Evolutionary conservation across 2,329 filamentous ascomycete genomes (phyloP).

Genomic region (Fusarium setosum): DNA sequence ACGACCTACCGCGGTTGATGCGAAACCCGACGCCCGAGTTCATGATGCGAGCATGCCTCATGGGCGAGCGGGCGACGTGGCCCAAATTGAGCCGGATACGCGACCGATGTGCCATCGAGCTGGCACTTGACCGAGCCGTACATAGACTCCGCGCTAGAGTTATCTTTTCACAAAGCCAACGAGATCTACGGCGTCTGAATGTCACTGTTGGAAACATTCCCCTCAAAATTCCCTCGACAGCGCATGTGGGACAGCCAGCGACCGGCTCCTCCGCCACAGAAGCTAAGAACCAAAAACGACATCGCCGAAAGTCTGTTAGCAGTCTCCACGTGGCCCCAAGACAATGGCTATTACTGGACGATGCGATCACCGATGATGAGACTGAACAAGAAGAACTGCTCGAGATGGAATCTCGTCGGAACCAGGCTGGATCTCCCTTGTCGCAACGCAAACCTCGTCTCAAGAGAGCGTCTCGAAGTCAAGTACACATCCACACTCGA

Average conservation of each 20-base stretch:
- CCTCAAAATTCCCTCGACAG: constrained; percentile 31
- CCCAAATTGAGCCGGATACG: constrained; percentile 86
- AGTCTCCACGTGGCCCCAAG: constrained; percentile 56
- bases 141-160: constrained; percentile 75
- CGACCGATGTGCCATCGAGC: constrained; percentile 88
- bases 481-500: constrained; percentile 46
- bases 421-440: constrained; percentile 38
- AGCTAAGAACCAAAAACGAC: constrained; percentile 48
- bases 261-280: constrained; percentile 36
- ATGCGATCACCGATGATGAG: constrained; percentile 56
- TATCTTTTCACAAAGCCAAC: constrained; percentile 75
- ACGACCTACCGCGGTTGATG: constrained; percentile 80
- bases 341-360: constrained; percentile 50
- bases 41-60: constrained; percentile 81
- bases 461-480: constrained; percentile 55
- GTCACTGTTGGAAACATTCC: constrained; percentile 44
- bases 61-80: constrained; percentile 91
- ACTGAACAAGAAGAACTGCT: constrained; percentile 57
- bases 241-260: constrained; percentile 26
- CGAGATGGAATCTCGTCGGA: constrained; percentile 53
- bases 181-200: constrained; percentile 64
- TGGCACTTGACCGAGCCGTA: constrained; percentile 83
- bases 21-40: constrained; percentile 88
- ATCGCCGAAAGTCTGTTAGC: constrained; percentile 63
- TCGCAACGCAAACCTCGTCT: constrained; percentile 53